phyloP scores from a whole-genome alignment of 2,329 filamentous ascomycete genomes.

The Claviceps citrina region DNA sequence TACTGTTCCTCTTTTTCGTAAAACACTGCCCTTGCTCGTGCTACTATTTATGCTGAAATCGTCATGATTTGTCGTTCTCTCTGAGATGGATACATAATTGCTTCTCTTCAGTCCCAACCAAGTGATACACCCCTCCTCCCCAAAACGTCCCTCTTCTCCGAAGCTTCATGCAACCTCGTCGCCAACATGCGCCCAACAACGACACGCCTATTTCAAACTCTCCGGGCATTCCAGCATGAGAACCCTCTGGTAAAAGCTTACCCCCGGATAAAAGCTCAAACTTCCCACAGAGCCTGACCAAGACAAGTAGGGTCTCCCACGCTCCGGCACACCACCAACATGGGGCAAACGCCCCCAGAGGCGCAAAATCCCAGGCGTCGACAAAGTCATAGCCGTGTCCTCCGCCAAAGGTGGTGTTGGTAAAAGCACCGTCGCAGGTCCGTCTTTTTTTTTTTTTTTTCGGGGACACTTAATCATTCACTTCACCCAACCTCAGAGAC shows the following conservation, averaged over 20 bases:
- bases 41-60: too few species aligned
- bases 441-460: slow-evolving; percentile 11
- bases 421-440: slow-evolving; percentile 83
- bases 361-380: slow-evolving; percentile 66
- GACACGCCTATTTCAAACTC: slow-evolving; percentile 20
- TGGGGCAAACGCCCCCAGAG: slow-evolving; percentile 64
- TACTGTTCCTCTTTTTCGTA: too few species aligned
- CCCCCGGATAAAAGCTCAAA: background rate
- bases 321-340: slow-evolving; percentile 43
- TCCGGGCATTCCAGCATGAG: slow-evolving; percentile 45
- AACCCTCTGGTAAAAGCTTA: slow-evolving; percentile 60
- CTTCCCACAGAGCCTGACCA: background rate
- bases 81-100: slow-evolving; percentile 1
- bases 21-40: too few species aligned
- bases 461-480: too few species aligned
- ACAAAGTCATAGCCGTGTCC: slow-evolving; percentile 89
- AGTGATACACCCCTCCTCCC: background rate
- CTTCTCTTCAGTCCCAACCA: background rate
- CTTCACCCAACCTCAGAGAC: too few species aligned
- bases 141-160: background rate
- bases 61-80: background rate
- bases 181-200: slow-evolving; percentile 23
- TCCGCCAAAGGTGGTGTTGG: slow-evolving; percentile 97
- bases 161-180: background rate
- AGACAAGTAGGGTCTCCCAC: slow-evolving; percentile 57